A percentile compares a stretch with the other conserved stretches of the same genome.
Conservation (phyloP, 306 rosid species). For the Castanea sativa region DNA sequence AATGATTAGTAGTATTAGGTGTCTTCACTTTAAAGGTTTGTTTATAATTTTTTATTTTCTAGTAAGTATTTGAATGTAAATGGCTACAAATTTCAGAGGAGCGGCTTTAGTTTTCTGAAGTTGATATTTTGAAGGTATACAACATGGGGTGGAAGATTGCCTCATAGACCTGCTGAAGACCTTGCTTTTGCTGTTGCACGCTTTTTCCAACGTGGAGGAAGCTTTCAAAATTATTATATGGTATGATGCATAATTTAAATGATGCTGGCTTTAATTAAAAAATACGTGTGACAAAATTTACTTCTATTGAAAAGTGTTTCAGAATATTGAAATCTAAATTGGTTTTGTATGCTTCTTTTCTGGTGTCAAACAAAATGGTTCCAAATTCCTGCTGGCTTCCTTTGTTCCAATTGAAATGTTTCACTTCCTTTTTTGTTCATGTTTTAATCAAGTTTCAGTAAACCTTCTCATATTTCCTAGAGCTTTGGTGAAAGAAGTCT, state of each 20-base stretch:
- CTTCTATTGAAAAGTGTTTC: not conserved
- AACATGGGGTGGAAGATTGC: slow-evolving; percentile 82
- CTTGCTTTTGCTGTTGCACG: slow-evolving; percentile 98
- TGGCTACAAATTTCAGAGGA: not conserved
- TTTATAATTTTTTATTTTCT: not conserved
- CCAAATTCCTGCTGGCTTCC: not conserved
- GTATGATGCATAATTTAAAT: slow-evolving; percentile 36
- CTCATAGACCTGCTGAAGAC: slow-evolving; percentile 96
- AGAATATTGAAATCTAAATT: not conserved
- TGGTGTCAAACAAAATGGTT: not conserved
- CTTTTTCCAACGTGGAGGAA: slow-evolving; percentile 91
- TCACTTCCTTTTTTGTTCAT: not conserved
- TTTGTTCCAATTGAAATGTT: not conserved
- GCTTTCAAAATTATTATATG: slow-evolving; percentile 97
- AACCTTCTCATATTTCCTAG: not conserved
- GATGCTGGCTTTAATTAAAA: slow-evolving; percentile 5
- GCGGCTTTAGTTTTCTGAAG: slow-evolving; percentile 19
- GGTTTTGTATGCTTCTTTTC: not conserved
- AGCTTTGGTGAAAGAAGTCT: not conserved
- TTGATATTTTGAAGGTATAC: slow-evolving; percentile 64
- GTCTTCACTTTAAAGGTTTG: not conserved
- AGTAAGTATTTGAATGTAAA: slow-evolving; percentile 8
- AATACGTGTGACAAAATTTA: not conserved
- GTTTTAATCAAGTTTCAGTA: not conserved
- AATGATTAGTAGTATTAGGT: not conserved